A percentile compares a stretch with the other conserved stretches of the same genome.
Conservation (phyloP, 2,329 filamentous ascomycete species). For the Salinomyces thailandicus region DNA sequence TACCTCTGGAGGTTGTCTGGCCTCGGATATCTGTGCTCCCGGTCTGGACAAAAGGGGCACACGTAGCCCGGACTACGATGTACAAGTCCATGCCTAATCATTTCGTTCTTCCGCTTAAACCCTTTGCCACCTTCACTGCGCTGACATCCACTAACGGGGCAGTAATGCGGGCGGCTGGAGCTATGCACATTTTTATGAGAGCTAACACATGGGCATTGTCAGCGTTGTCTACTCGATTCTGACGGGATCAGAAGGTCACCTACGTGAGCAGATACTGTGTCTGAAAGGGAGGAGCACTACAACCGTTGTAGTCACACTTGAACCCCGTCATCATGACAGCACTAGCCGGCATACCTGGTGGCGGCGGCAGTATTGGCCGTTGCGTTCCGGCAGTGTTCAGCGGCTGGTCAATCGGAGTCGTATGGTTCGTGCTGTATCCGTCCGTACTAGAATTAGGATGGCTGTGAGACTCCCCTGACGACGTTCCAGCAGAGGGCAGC, state of each 20-base stretch:
- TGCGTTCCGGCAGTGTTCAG: conserved; percentile 20
- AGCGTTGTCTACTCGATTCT: background rate
- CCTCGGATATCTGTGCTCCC: conserved; percentile 87
- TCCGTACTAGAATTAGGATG: conserved; percentile 21
- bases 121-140: conserved; percentile 53
- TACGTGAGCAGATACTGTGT: conserved; percentile 67
- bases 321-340: conserved; percentile 35
- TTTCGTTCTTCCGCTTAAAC: conserved; percentile 60
- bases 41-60: conserved; percentile 88
- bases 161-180: conserved; percentile 53
- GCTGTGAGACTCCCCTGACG: conserved; percentile 23
- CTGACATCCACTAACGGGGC: conserved; percentile 47
- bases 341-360: conserved; percentile 28
- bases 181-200: conserved; percentile 65
- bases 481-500: conserved; percentile 18
- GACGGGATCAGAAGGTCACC: background rate
- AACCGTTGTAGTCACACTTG: conserved; percentile 52
- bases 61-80: conserved; percentile 92
- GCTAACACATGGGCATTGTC: conserved; percentile 21
- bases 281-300: conserved; percentile 63
- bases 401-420: conserved; percentile 26
- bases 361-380: conserved; percentile 23
- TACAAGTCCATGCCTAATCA: conserved; percentile 72
- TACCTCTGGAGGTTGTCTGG: conserved; percentile 94
- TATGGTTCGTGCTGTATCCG: conserved; percentile 26